These are phyloP conservation scores for Rubroboletus pulcherrimus DNA, from an alignment of 768 basidiomycete species.

Conservation along the genomic window DNA sequence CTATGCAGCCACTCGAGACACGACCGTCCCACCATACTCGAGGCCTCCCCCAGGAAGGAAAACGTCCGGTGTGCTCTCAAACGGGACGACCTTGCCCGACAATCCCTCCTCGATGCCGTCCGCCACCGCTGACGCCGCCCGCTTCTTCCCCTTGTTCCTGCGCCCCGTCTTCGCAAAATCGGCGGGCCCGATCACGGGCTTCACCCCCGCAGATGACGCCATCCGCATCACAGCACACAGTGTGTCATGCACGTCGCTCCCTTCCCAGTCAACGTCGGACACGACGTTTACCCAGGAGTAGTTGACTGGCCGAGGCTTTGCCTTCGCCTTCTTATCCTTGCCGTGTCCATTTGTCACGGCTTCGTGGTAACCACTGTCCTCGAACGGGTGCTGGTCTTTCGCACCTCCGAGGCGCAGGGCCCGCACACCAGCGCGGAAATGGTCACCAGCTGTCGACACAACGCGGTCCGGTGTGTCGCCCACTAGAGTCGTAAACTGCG, in stretches of 20 bases:
- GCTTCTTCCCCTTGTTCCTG: conserved; percentile 30
- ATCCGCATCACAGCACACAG: conserved; percentile 38
- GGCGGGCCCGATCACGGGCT: conserved; percentile 21
- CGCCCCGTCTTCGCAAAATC: conserved; percentile 22
- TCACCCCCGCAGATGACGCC: conserved; percentile 33
- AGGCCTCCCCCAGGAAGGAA: conserved; percentile 29
- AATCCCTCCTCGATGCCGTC: conserved; percentile 17
- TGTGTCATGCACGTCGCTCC: conserved; percentile 62
- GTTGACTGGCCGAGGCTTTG: conserved; percentile 46
- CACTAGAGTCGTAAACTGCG: conserved; percentile 77
- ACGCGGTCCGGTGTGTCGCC: conserved; percentile 64
- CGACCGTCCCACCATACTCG: conserved; percentile 33
- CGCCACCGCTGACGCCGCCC: conserved; percentile 4
- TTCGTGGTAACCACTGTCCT: conserved; percentile 25
- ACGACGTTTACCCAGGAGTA: conserved; percentile 82
- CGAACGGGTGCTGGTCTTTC: conserved; percentile 28
- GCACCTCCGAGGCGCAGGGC: conserved; percentile 40
- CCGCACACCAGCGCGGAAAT: conserved; percentile 69
- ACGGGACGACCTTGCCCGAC: conserved; percentile 31
- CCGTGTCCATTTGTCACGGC: conserved; percentile 14
- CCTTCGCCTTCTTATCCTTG: conserved; percentile 31
- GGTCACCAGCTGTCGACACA: conserved; percentile 67
- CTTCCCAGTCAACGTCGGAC: conserved; percentile 83
- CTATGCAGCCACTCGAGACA: conserved; percentile 33
- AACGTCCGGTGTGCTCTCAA: conserved; percentile 32